Evolutionary conservation across 495 filamentous ascomycete species (phyloP).

Genomic region (Bacidia gigantensis): DNA sequence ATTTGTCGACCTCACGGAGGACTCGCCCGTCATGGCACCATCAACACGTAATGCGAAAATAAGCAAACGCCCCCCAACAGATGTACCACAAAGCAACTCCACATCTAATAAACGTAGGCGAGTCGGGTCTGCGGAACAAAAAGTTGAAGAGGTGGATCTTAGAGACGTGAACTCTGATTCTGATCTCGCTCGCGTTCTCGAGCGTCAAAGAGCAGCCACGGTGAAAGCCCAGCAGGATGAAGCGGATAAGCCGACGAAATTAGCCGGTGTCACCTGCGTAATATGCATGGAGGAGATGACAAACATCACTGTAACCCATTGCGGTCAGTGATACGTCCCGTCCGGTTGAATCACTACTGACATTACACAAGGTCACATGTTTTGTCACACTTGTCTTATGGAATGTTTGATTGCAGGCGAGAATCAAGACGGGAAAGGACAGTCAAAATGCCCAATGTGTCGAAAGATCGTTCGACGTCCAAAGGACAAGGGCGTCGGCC

Average conservation of each 20-base stretch:
- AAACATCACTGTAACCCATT: slow-evolving; percentile 63
- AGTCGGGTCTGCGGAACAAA: slow-evolving; percentile 16
- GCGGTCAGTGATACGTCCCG: slow-evolving; percentile 48
- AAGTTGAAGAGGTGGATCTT: slow-evolving; percentile 46
- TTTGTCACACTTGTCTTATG: slow-evolving; percentile 71
- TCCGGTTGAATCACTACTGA: not conserved
- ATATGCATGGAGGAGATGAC: slow-evolving; percentile 74
- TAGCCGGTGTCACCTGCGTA: slow-evolving; percentile 54
- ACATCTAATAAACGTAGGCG: slow-evolving; percentile 24
- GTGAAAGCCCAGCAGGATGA: slow-evolving; percentile 37
- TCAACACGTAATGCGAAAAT: slow-evolving; percentile 3
- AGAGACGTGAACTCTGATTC: slow-evolving; percentile 39
- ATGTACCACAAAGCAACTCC: slow-evolving; percentile 9
- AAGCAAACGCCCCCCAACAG: slow-evolving; percentile 17
- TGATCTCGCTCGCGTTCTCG: slow-evolving; percentile 31
- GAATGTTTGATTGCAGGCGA: slow-evolving; percentile 53
- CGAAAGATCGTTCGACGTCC: slow-evolving; percentile 26
- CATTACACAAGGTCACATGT: slow-evolving; percentile 55
- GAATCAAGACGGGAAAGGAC: slow-evolving; percentile 26
- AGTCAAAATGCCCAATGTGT: slow-evolving; percentile 33
- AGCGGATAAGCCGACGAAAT: slow-evolving; percentile 37
- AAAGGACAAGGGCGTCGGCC: slow-evolving; percentile 25
- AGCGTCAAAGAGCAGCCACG: slow-evolving; percentile 36
- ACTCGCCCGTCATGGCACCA: slow-evolving; percentile 13
- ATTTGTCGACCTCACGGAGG: slow-evolving; percentile 25